Evolutionary conservation across 345 rosid species (phyloP).

Genomic region (Camelina neglecta): DNA sequence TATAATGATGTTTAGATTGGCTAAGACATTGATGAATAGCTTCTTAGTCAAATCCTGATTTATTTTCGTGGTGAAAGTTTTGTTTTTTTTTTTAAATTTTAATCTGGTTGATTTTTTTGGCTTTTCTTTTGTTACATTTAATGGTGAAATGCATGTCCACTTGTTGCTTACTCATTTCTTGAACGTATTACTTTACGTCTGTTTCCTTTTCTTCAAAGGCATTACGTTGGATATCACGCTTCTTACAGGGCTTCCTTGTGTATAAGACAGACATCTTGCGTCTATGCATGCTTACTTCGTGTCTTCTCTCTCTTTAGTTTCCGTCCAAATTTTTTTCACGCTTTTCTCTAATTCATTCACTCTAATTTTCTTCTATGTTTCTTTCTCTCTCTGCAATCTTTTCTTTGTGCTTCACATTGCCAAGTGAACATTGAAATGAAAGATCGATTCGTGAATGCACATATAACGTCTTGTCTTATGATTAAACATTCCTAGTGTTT

Average conservation of each 20-base stretch:
- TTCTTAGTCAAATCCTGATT: conserved; percentile 22
- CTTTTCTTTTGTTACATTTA: neutral
- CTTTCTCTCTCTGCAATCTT: conserved; percentile 13
- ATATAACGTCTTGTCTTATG: neutral
- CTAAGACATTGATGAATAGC: conserved; percentile 8
- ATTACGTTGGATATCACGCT: conserved; percentile 18
- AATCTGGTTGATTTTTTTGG: neutral
- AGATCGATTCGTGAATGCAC: conserved; percentile 1
- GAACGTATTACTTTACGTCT: conserved; percentile 25
- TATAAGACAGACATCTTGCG: too few species aligned
- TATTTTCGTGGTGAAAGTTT: neutral
- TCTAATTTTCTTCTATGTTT: neutral
- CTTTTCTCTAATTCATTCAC: neutral
- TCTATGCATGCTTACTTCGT: conserved; percentile 44
- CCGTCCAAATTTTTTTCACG: conserved; percentile 24
- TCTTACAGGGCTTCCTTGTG: neutral
- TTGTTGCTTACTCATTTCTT: conserved; percentile 41
- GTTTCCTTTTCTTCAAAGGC: conserved; percentile 19
- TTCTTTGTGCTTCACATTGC: neutral
- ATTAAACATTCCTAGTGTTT: neutral
- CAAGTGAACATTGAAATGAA: conserved; percentile 11
- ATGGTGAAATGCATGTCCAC: conserved; percentile 43
- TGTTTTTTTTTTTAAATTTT: neutral
- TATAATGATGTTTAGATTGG: conserved; percentile 18
- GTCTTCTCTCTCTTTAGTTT: conserved; percentile 29